Base-by-base conservation (phyloP, 2,329 filamentous ascomycete genomes). In the Penicillium sp. region DNA sequence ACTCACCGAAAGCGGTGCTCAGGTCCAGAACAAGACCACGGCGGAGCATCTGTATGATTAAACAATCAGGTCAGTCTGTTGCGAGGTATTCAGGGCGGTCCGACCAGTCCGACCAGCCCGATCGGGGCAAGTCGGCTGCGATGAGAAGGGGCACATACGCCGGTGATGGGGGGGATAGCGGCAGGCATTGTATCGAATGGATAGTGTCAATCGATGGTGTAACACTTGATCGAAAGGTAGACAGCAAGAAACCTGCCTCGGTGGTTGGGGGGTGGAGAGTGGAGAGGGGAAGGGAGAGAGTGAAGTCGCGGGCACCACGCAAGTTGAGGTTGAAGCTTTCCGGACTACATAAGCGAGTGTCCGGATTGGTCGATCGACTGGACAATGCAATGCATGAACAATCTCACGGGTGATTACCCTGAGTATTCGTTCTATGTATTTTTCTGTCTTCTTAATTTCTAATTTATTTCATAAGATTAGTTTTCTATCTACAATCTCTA, bases 21-120 rank as follows among this genome's bases (percentile, higher is more conserved):
- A 89, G 77, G 75, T 89, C 85, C 65, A 88, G 79, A 65, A 89
- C 85, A 56, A 88, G 77, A 70, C 79, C 80, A 72, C 83, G 80
- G 73, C 84, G 83, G 77, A 88, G 83, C 82, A 87, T 87, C 85
- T 87, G 67, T 59, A 61, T 18, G 19, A 1, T 19, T 19, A n/a
- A 42, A 10, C 34, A 2, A 23, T 2, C 5, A 39, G 21, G 59
- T 71, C 51, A 67, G 64, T 43, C 42, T 14, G 46, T 55, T 55
- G 40, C 16, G 6, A 33, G 19, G 43, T 16, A 26, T 19, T 29
- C 9, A 23, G 29, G 28, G 18, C 9, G 48, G 18, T 53, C 46
- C 55, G 56, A 44, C 53, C 36, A 52, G 37, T 51, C 49, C 57
- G 56, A 49, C 54, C 42, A 45, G 53, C 36, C 56, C 56, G 55